Evolutionary conservation across 108 stramenopile species (phyloP).

Genomic region (Asterionellopsis glacialis): DNA sequence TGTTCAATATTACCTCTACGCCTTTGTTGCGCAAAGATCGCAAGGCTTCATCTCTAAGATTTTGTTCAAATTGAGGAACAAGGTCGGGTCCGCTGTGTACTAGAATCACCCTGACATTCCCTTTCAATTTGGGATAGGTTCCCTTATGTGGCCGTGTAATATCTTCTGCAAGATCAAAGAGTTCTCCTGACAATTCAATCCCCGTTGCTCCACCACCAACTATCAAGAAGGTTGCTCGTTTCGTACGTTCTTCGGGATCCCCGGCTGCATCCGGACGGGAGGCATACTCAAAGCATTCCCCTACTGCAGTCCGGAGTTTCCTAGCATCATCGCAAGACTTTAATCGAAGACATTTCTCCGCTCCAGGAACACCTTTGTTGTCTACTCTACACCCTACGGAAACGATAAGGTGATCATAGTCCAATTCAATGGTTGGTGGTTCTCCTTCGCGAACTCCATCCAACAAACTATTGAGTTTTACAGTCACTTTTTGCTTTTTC

Average conservation of each 20-base stretch:
- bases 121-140: conserved; percentile 42
- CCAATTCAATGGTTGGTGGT: conserved; percentile 20
- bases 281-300: conserved; percentile 56
- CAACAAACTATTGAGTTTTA: conserved; percentile 42
- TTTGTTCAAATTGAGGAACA: conserved; percentile 56
- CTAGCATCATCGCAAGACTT: conserved; percentile 53
- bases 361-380: conserved; percentile 42
- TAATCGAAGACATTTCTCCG: conserved; percentile 20
- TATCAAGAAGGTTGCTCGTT: conserved; percentile 43
- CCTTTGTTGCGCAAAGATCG: conserved; percentile 35
- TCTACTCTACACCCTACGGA: conserved; percentile 43
- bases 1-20: conserved; percentile 54
- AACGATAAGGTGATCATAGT: conserved; percentile 54
- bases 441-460: conserved; percentile 21
- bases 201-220: conserved; percentile 77
- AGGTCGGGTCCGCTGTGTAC: conserved; percentile 50
- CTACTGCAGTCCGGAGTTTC: conserved; percentile 31
- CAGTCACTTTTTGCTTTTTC: conserved; percentile 26
- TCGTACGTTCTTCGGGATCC: neutral
- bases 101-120: conserved; percentile 41
- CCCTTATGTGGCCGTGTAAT: conserved; percentile 28
- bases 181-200: conserved; percentile 66
- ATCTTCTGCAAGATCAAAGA: conserved; percentile 54
- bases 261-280: conserved; percentile 38
- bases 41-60: conserved; percentile 38